Percentiles rank a stretch among this genome's conserved stretches.
Evolutionary conservation across 805 yeast species (phyloP).

Genomic region (Wickerhamiella bombiphila): DNA sequence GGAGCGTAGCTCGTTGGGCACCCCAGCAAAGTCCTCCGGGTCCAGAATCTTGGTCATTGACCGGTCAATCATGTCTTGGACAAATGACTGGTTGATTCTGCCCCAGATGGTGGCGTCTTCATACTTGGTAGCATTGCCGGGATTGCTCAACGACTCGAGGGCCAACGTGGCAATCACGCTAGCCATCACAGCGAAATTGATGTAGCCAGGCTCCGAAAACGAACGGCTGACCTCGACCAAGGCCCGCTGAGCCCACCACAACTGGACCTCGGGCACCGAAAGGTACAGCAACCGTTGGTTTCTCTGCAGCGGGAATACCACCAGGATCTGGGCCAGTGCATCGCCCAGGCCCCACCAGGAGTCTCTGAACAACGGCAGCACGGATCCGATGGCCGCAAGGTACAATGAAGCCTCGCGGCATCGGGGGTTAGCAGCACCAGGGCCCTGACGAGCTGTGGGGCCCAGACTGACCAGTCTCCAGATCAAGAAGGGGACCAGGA

Average conservation of each 20-base stretch:
- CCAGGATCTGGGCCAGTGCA: neutral
- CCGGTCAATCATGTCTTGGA: slow-evolving; percentile 5
- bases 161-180: neutral
- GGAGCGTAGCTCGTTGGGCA: slow-evolving; percentile 6
- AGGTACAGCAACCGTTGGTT: neutral
- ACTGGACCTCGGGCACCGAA: neutral
- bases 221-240: neutral
- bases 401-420: neutral
- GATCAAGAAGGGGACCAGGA: neutral
- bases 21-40: slow-evolving; percentile 9
- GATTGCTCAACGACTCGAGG: slow-evolving; percentile 1
- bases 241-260: slow-evolving; percentile 1
- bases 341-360: neutral
- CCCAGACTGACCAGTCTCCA: neutral
- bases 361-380: neutral
- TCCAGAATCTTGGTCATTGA: slow-evolving; percentile 4
- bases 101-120: slow-evolving; percentile 11
- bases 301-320: neutral
- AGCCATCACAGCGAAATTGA: neutral
- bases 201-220: neutral
- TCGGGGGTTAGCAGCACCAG: neutral
- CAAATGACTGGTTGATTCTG: slow-evolving; percentile 4
- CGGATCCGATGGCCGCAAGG: neutral
- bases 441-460: neutral
- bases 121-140: slow-evolving; percentile 4